phyloP scores from a whole-genome alignment of 2,329 filamentous ascomycete genomes.

The Fusarium tricinctum region DNA sequence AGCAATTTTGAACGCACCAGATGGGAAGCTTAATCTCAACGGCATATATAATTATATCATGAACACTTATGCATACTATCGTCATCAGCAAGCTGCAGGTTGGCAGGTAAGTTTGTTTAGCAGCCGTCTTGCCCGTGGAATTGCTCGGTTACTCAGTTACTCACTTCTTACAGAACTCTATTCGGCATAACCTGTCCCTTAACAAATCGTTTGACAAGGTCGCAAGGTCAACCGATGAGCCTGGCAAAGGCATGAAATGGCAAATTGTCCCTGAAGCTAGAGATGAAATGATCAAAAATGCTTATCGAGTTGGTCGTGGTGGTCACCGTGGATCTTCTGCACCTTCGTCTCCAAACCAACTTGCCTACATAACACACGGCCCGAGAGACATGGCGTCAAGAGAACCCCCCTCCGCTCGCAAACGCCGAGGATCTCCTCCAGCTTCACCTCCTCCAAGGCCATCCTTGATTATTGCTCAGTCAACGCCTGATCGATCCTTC shows the following conservation, averaged over 20 bases:
- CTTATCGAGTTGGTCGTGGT: slow-evolving; percentile 71
- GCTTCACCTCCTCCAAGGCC: slow-evolving; percentile 69
- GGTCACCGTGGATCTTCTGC: slow-evolving; percentile 77
- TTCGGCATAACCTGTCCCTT: slow-evolving; percentile 93
- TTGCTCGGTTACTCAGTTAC: slow-evolving; percentile 33
- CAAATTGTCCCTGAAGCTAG: slow-evolving; percentile 87
- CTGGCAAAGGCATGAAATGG: slow-evolving; percentile 99
- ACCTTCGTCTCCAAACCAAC: slow-evolving; percentile 75
- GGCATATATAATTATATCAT: slow-evolving; percentile 97
- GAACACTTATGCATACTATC: slow-evolving; percentile 92
- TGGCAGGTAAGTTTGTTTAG: slow-evolving; percentile 80
- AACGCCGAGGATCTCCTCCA: slow-evolving; percentile 68
- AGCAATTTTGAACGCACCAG: slow-evolving; percentile 87
- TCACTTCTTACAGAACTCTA: slow-evolving; percentile 78
- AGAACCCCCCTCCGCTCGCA: slow-evolving; percentile 67
- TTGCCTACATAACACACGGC: slow-evolving; percentile 72
- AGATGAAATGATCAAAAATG: slow-evolving; percentile 88
- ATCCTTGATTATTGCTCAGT: slow-evolving; percentile 64
- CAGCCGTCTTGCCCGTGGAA: neutral
- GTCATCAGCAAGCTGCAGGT: slow-evolving; percentile 79
- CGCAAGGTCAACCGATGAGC: slow-evolving; percentile 91
- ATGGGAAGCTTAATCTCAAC: slow-evolving; percentile 90
- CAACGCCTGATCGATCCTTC: slow-evolving; percentile 65
- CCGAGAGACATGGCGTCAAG: slow-evolving; percentile 67
- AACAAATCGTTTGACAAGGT: slow-evolving; percentile 97